Evolutionary conservation across 2,329 filamentous ascomycete species (phyloP), one percentile per base, ranked within the genome.

Genomic region (Cryoendolithus antarcticus): DNA sequence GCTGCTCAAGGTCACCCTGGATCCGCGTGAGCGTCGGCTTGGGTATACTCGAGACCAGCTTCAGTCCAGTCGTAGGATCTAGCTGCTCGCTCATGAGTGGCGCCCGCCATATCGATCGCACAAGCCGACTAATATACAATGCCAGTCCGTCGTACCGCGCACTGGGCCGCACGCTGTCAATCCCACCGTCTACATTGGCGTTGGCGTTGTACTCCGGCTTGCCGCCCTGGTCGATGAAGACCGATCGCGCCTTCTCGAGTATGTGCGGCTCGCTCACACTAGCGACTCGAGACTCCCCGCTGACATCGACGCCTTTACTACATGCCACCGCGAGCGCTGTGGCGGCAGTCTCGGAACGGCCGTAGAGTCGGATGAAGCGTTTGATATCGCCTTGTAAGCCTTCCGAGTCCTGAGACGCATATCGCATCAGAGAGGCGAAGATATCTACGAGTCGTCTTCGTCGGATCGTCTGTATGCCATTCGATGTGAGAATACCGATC

Each of bases 321-420:
- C 91, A 98, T 30, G 91, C 88, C 24, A 98, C 91, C 8, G 91
- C 91, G 37, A 98, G 67, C 19, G 91, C 88, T 31, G 89, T 86
- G 0, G 91, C 85, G 39, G 93, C 80, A 1, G 84, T 91, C 59
- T 98, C 91, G 3, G 81, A 79, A 8, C 88, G 77, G 9, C 91
- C 91, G 57, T 96, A 98, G 7, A 80, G 72, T 41, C 79, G 75
- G 44, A 91, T 84, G 52, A 98, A 89, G 44, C 78, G 83, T 39
- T 82, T 82, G 13, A 93, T 74, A 50, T 93, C 83, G 11, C 72
- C 75, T 50, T 94, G 86, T 7, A 91, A 65, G 3, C 82, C 84
- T 46, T 95, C 85, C 5, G 83, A 80, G 9, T 82, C 82, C 3
- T 77, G 74, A 2, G 54, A 52, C 7, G 49, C 48, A 46, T 73